Conservation (phyloP, 2,329 filamentous ascomycete species). For the Nothophoma quercina region DNA sequence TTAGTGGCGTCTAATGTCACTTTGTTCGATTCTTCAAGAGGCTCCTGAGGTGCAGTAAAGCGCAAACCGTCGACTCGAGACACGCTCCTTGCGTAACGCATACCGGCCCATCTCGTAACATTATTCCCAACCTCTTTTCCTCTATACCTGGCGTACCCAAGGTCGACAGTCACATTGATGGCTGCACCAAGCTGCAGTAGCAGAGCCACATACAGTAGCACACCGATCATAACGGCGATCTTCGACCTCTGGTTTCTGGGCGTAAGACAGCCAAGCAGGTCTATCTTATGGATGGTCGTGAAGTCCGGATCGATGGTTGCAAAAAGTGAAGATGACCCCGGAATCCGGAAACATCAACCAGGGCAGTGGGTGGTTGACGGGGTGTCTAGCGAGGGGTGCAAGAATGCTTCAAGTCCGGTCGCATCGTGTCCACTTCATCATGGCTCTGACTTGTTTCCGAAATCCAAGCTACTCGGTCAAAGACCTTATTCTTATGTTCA, state of each 20-base stretch:
- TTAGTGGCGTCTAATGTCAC: constrained; percentile 56
- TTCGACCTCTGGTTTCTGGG: background rate
- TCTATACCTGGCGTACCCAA: constrained; percentile 72
- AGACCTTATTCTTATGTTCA: background rate
- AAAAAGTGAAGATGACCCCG: background rate
- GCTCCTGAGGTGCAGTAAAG: constrained; percentile 73
- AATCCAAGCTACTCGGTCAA: background rate
- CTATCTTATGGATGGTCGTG: background rate
- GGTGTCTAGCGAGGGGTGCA: constrained; percentile 2
- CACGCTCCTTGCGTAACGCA: constrained; percentile 68
- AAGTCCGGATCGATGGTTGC: background rate
- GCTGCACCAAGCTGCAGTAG: constrained; percentile 38
- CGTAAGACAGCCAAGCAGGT: background rate
- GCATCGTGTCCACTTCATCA: constrained; percentile 5
- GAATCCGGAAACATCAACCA: constrained; percentile 1
- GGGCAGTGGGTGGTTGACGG: background rate
- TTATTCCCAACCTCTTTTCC: constrained; percentile 64
- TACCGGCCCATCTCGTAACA: constrained; percentile 75
- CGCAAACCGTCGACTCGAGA: constrained; percentile 51
- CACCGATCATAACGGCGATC: constrained; percentile 24
- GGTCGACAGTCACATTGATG: constrained; percentile 60
- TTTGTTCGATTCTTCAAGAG: constrained; percentile 54
- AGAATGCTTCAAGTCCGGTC: constrained; percentile 12
- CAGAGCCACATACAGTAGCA: constrained; percentile 34
- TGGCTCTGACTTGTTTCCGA: background rate